phyloP scores from a whole-genome alignment of 495 filamentous ascomycete genomes.

The Tuber borchii region DNA sequence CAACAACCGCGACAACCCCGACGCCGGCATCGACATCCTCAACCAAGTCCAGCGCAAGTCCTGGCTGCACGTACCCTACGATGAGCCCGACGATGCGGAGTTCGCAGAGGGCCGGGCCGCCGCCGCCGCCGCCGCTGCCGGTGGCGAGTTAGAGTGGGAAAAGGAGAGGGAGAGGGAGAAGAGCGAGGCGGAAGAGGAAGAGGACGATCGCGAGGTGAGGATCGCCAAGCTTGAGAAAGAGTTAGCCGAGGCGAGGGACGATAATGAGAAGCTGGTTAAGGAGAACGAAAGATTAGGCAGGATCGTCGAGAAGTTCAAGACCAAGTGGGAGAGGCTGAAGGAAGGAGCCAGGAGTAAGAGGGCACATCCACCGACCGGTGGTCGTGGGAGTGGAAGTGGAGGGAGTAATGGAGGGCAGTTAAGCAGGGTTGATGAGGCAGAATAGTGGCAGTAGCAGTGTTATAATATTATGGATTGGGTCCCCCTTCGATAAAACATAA shows the following conservation, averaged over 20 bases:
- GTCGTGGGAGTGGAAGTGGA: neutral
- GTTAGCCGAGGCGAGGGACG: neutral
- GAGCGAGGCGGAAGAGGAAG: conserved; percentile 14
- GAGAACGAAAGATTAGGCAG: conserved; percentile 33
- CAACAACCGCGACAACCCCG: neutral
- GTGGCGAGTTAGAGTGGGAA: conserved; percentile 18
- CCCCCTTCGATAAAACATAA: neutral
- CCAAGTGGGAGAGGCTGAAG: conserved; percentile 28
- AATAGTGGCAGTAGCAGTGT: conserved; percentile 9
- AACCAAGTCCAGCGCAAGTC: conserved; percentile 27
- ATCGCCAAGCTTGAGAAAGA: conserved; percentile 17
- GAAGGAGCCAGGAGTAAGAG: conserved; percentile 31
- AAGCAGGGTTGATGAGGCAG: conserved; percentile 70
- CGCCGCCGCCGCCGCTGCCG: neutral
- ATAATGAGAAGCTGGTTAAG: conserved; percentile 24
- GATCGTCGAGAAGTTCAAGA: conserved; percentile 53
- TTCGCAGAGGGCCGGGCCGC: conserved; percentile 18
- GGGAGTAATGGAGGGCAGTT: conserved; percentile 47
- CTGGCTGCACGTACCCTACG: conserved; percentile 38
- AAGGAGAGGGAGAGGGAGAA: conserved; percentile 14
- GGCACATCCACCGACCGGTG: conserved; percentile 5
- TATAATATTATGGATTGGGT: neutral
- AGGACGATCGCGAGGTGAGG: conserved; percentile 9
- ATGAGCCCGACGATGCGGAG: conserved; percentile 31
- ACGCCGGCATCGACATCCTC: conserved; percentile 30